These are phyloP conservation scores for Nematocida ausubeli DNA, from an alignment of 371 early-diverging fungal species.

Conservation along the genomic window DNA sequence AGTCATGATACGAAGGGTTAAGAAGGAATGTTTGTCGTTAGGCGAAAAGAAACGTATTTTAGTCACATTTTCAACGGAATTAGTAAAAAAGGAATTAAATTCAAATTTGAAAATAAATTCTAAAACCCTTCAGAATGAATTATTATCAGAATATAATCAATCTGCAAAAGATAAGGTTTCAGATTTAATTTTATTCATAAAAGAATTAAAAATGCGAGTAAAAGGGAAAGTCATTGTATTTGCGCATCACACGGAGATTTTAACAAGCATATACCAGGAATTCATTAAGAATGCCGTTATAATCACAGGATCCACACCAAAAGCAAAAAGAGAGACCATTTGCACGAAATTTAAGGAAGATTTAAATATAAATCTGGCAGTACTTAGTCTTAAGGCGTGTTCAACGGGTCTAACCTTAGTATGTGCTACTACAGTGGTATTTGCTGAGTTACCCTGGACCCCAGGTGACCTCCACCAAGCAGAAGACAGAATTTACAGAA, in stretches of 20 bases:
- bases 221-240: constrained; percentile 68
- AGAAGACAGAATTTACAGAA: constrained; percentile 70
- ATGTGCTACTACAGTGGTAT: constrained; percentile 70
- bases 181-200: constrained; percentile 13
- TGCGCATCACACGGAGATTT: constrained; percentile 70
- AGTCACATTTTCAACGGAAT: constrained; percentile 42
- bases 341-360: constrained; percentile 68
- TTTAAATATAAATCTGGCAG: constrained; percentile 67
- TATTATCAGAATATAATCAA: constrained; percentile 3
- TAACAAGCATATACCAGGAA: constrained; percentile 66
- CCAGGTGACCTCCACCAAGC: constrained; percentile 71
- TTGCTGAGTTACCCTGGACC: constrained; percentile 73
- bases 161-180: constrained; percentile 25
- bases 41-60: constrained; percentile 5
- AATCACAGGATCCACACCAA: constrained; percentile 70
- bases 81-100: not conserved
- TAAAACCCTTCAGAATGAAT: not conserved
- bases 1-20: constrained; percentile 70
- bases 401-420: constrained; percentile 71
- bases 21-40: constrained; percentile 69
- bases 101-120: not conserved
- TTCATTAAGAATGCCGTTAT: constrained; percentile 68
- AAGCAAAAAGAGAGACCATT: constrained; percentile 57
- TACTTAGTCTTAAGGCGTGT: constrained; percentile 70
- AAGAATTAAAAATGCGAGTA: constrained; percentile 69